Evolutionary conservation across 768 basidiomycete species (phyloP).

Genomic region (Termitomyces sp.): DNA sequence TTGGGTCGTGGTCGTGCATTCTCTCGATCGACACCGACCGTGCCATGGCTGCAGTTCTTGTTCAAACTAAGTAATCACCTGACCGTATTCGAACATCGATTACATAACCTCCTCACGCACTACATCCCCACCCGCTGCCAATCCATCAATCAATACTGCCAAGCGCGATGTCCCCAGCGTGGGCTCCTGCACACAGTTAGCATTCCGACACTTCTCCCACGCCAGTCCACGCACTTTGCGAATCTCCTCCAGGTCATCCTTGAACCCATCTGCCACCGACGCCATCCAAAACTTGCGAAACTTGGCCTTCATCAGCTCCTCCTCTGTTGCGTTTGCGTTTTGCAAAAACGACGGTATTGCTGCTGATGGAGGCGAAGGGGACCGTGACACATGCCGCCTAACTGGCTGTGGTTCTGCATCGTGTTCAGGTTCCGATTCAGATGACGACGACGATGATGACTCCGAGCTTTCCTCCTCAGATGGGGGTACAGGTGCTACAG

Average conservation of each 20-base stretch:
- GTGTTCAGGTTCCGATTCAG: constrained; percentile 10
- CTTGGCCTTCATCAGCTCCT: constrained; percentile 53
- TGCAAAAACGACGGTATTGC: constrained; percentile 58
- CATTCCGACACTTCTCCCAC: background rate
- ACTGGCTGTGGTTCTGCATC: constrained; percentile 9
- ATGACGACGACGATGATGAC: constrained; percentile 20
- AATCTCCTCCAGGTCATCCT: constrained; percentile 78
- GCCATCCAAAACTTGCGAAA: constrained; percentile 89
- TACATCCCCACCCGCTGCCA: constrained; percentile 74
- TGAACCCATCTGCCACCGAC: constrained; percentile 76
- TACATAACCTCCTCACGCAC: constrained; percentile 31
- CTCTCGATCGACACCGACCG: constrained; percentile 18
- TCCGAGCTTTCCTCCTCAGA: constrained; percentile 16
- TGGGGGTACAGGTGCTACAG: background rate
- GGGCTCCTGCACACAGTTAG: constrained; percentile 38
- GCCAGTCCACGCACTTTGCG: constrained; percentile 49
- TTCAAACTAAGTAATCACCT: constrained; percentile 1
- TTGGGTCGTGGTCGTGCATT: constrained; percentile 1
- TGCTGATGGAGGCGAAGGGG: constrained; percentile 40
- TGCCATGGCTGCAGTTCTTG: background rate
- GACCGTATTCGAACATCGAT: background rate
- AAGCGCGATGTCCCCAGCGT: constrained; percentile 65
- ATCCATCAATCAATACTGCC: constrained; percentile 73
- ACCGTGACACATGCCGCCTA: constrained; percentile 27
- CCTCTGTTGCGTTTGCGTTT: constrained; percentile 20